These are phyloP conservation scores for Heliamphora pulchella DNA, from an alignment of 179 eudicot species.

Conservation along the genomic window DNA sequence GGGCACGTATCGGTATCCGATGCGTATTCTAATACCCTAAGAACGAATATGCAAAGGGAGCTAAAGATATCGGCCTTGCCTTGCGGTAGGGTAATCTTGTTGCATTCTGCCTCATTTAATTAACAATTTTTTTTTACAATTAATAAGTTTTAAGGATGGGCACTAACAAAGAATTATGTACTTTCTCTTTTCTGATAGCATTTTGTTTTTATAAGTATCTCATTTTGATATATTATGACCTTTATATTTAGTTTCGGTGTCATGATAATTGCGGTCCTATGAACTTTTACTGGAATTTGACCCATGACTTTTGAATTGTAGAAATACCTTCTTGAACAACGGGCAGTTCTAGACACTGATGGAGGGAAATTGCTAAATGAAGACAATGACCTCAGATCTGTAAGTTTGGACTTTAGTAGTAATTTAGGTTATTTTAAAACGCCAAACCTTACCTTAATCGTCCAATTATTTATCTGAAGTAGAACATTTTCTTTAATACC, in stretches of 20 bases:
- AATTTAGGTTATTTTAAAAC: background rate
- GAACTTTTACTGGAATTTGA: conserved; percentile 5
- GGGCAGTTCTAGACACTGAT: conserved; percentile 68
- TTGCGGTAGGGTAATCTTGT: background rate
- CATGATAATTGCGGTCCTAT: background rate
- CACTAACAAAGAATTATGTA: background rate
- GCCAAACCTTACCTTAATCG: background rate
- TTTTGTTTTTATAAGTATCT: background rate
- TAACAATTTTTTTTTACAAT: background rate
- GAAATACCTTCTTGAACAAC: conserved; percentile 91
- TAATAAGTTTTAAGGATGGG: background rate
- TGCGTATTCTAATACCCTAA: too few relatives aligned
- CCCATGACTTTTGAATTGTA: conserved; percentile 22
- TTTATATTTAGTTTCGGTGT: background rate
- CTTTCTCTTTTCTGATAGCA: background rate
- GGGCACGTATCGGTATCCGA: too few relatives aligned
- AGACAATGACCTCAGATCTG: conserved; percentile 88
- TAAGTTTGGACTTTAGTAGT: conserved; percentile 24
- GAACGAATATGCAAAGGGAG: too few relatives aligned
- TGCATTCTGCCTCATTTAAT: background rate
- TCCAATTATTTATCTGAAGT: background rate
- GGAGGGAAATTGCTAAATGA: conserved; percentile 86
- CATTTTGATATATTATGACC: background rate
- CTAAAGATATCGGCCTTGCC: too few relatives aligned
- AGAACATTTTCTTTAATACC: background rate